phyloP scores from a whole-genome alignment of 1,284 basidiomycete species.

The Malassezia sympodialis region DNA sequence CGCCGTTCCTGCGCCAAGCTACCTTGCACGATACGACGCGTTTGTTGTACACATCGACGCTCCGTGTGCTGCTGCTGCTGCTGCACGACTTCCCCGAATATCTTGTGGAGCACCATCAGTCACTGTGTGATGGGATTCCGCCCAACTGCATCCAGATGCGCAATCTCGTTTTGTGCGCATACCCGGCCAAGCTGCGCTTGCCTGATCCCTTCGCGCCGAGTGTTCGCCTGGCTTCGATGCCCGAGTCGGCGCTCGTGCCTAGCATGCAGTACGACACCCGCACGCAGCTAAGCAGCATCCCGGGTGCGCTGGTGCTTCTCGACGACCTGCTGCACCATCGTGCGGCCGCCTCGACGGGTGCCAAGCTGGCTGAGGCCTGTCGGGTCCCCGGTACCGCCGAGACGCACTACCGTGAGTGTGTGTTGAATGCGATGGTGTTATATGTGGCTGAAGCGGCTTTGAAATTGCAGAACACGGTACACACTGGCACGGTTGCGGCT shows the following conservation, averaged over 20 bases:
- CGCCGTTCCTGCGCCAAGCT: constrained; percentile 74
- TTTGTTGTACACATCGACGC: constrained; percentile 81
- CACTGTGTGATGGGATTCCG: constrained; percentile 84
- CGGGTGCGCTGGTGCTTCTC: constrained; percentile 35
- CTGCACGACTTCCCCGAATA: constrained; percentile 99
- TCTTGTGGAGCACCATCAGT: constrained; percentile 91
- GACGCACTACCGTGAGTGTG: constrained; percentile 66
- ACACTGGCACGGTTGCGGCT: constrained; percentile 52
- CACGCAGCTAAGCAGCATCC: constrained; percentile 60
- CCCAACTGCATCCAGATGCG: constrained; percentile 86
- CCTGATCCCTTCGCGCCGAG: constrained; percentile 64
- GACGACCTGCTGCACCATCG: constrained; percentile 22
- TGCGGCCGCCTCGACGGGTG: background rate
- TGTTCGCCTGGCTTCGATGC: constrained; percentile 56
- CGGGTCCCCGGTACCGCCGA: constrained; percentile 49
- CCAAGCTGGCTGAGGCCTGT: background rate
- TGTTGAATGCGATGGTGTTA: constrained; percentile 87
- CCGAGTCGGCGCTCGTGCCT: constrained; percentile 81
- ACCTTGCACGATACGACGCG: constrained; percentile 73
- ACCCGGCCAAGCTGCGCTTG: constrained; percentile 68
- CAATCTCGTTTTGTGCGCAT: constrained; percentile 91
- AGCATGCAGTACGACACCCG: constrained; percentile 82
- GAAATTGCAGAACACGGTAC: constrained; percentile 51
- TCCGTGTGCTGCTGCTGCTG: constrained; percentile 81
- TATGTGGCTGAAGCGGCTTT: constrained; percentile 84